Conservation (phyloP, 2,329 filamentous ascomycete genomes). For the Hymenoscyphus albidus region DNA sequence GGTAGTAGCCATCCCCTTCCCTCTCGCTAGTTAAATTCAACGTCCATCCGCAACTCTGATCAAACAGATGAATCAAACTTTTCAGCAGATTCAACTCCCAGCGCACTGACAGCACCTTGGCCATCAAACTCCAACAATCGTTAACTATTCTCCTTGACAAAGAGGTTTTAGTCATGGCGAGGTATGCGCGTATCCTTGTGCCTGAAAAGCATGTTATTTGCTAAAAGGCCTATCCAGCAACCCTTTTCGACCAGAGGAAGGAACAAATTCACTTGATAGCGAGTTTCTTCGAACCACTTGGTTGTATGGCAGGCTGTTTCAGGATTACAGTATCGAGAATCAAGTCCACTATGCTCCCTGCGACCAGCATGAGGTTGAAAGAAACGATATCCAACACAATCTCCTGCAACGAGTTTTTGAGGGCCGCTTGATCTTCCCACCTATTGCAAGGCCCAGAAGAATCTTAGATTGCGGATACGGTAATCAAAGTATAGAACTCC, state of each 20-base stretch:
- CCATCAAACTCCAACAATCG: background rate
- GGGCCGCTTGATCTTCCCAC: constrained; percentile 65
- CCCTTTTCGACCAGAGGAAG: constrained; percentile 33
- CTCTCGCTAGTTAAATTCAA: background rate
- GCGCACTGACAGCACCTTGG: background rate
- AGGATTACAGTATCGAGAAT: constrained; percentile 62
- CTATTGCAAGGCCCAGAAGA: constrained; percentile 51
- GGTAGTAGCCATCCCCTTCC: too few relatives aligned
- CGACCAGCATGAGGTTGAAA: constrained; percentile 69
- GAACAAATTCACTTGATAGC: constrained; percentile 50
- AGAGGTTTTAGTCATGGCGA: background rate
- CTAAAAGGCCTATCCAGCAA: background rate
- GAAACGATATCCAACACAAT: constrained; percentile 59
- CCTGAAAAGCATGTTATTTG: background rate
- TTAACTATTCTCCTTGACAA: background rate
- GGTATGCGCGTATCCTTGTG: background rate
- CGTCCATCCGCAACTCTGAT: background rate
- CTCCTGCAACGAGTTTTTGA: constrained; percentile 64
- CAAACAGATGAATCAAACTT: background rate
- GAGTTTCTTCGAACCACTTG: constrained; percentile 55
- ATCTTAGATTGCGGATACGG: constrained; percentile 73
- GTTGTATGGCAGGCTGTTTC: constrained; percentile 61
- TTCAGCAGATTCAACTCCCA: background rate
- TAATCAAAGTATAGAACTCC: constrained; percentile 32
- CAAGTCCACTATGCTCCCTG: constrained; percentile 64